These are phyloP conservation scores for Melastoma malabathricum DNA, from an alignment of 345 rosid genomes.

Conservation along the genomic window DNA sequence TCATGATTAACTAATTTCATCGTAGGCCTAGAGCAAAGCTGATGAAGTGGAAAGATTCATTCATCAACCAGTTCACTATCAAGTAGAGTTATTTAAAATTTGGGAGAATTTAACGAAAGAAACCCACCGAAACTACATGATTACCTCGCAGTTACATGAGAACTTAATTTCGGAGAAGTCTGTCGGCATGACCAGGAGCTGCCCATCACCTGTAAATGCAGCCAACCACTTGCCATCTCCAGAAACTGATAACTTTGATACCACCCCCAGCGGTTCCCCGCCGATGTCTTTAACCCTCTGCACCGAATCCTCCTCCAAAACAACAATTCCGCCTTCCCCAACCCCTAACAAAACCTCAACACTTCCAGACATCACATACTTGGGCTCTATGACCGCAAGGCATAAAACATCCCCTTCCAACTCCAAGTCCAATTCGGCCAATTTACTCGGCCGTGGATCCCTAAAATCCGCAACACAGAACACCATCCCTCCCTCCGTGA, in stretches of 20 bases:
- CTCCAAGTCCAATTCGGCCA: constrained; percentile 53
- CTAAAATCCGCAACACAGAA: constrained; percentile 64
- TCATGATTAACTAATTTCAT: too few relatives aligned
- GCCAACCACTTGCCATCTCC: constrained; percentile 72
- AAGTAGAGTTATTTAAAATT: neutral
- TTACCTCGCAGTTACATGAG: constrained; percentile 69
- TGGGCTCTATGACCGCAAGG: constrained; percentile 76
- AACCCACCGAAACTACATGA: constrained; percentile 1
- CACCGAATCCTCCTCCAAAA: constrained; percentile 75
- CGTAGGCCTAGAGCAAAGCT: constrained; percentile 46
- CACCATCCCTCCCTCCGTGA: constrained; percentile 61
- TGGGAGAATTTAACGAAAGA: neutral
- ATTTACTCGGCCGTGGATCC: constrained; percentile 37
- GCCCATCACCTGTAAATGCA: constrained; percentile 75
- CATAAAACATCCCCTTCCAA: constrained; percentile 32
- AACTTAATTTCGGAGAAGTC: constrained; percentile 35
- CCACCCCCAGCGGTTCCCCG: constrained; percentile 38
- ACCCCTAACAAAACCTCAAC: constrained; percentile 68
- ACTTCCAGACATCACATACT: constrained; percentile 73
- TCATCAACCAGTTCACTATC: neutral
- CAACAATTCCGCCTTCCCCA: constrained; percentile 39
- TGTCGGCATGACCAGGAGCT: constrained; percentile 53
- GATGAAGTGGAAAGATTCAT: constrained; percentile 11
- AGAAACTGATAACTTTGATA: constrained; percentile 74
- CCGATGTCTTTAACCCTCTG: constrained; percentile 35